Percentiles rank a stretch among this genome's conserved stretches.
Conservation (phyloP, 345 rosid genomes). For the Gossypium sturtianum region DNA sequence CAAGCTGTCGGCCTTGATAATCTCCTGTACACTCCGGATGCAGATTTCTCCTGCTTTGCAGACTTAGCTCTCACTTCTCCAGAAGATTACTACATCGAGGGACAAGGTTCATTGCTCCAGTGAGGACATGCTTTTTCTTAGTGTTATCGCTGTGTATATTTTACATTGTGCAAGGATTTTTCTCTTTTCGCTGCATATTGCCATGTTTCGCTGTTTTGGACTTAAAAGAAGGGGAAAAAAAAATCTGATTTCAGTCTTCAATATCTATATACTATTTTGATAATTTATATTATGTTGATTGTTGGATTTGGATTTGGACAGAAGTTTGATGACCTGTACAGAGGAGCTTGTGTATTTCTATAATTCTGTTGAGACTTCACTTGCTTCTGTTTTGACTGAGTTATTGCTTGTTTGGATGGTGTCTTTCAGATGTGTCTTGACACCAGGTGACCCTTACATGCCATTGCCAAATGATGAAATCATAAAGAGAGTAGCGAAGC, state of each 20-base stretch:
- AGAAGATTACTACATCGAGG: slow-evolving; percentile 90
- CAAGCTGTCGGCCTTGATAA: slow-evolving; percentile 83
- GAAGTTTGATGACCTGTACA: not conserved
- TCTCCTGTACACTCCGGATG: slow-evolving; percentile 98
- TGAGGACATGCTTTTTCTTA: slow-evolving; percentile 30
- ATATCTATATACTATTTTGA: not conserved
- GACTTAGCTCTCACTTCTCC: slow-evolving; percentile 92
- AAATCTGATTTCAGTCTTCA: not conserved
- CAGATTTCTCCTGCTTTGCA: slow-evolving; percentile 97
- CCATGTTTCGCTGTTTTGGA: not conserved
- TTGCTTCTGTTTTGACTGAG: not conserved
- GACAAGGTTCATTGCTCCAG: slow-evolving; percentile 98
- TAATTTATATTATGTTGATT: not conserved
- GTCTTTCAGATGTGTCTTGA: slow-evolving; percentile 71
- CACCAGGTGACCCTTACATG: slow-evolving; percentile 98
- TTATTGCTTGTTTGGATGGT: not conserved
- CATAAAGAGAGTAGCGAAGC: slow-evolving; percentile 75
- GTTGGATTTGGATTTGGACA: not conserved
- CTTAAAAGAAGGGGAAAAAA: not conserved
- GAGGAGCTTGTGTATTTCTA: not conserved
- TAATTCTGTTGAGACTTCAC: not conserved
- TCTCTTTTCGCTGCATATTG: not conserved
- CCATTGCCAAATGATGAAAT: slow-evolving; percentile 75
- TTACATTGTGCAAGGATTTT: not conserved
- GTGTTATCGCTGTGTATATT: not conserved